Base-by-base conservation (phyloP, 108 stramenopile genomes). In the Discostella stelligeroides region DNA sequence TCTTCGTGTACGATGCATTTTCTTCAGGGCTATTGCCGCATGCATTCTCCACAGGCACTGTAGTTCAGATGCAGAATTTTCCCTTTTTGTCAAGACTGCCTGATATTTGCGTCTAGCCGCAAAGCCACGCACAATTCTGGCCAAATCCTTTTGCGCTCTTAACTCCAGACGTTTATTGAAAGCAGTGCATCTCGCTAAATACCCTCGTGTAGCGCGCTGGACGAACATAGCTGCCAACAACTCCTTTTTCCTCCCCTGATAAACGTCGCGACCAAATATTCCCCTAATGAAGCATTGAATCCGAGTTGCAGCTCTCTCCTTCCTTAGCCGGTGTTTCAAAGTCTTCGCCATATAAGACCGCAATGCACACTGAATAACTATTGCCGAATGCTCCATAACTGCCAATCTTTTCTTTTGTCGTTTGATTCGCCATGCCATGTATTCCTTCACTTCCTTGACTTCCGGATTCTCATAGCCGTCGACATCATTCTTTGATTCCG, bases 351-450 rank as follows among this genome's bases (percentile, higher is more conserved):
- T 73, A 68, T 70, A 85, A 48, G 69, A 75, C 39, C 92, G 82
- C 12, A 88, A 72, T 21, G 83, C 82, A 29, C 70, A 60, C 62
- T 95, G 92, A 18, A 95, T 86, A 7, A 77, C 47, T 12, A 28
- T 28, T 15, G 91, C 92, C 7, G 88, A 86, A 6, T 54, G 58
- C 34, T 92, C 88, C 13, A 95, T 60, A 15, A 80, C 70, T 14
- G 73, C 69, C 41, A 92, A 76, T 9, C 91, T 82, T 79, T 90
- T 92, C 55, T 82, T 84, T 57, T 95, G 93, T 12, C 95, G 72
- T 63, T 75, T 80, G 30, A 95, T 66, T 34, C 94, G 82, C 94
- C 94, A 95, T 9, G 68, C 62, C 94, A 95, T 95, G 85, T 91
- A 94, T 72, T 95, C 94, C 17, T 85, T 75, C 2, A 45, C 43